phyloP scores from a whole-genome alignment of 306 rosid genomes.

The Canavalia gladiata region DNA sequence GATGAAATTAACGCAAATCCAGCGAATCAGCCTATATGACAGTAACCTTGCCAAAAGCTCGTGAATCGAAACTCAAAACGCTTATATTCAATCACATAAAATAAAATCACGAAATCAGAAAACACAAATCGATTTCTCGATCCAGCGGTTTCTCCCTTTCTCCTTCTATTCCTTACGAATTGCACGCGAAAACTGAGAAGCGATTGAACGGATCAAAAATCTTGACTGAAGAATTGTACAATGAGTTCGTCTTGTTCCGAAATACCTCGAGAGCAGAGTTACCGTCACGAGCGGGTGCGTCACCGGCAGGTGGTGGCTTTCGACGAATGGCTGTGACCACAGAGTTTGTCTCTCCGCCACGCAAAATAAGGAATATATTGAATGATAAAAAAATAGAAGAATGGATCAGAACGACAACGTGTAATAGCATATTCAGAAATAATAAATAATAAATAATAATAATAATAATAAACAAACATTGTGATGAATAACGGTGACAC shows the following conservation, averaged over 20 bases:
- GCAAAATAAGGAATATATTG: slow-evolving; percentile 31
- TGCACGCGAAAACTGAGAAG: background rate
- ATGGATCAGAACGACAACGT: slow-evolving; percentile 51
- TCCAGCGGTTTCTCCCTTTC: slow-evolving; percentile 10
- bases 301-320: slow-evolving; percentile 38
- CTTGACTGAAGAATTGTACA: background rate
- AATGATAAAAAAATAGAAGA: background rate
- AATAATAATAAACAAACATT: background rate
- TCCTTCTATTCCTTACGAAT: background rate
- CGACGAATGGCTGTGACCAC: slow-evolving; percentile 32
- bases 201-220: slow-evolving; percentile 3
- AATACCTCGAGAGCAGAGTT: background rate
- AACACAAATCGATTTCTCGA: slow-evolving; percentile 23
- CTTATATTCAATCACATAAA: background rate
- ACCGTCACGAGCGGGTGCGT: slow-evolving; percentile 42
- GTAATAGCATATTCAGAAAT: slow-evolving; percentile 10
- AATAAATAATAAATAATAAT: background rate
- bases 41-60: slow-evolving; percentile 36
- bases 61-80: slow-evolving; percentile 19
- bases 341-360: slow-evolving; percentile 23
- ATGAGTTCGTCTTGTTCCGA: background rate
- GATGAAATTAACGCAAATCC: background rate
- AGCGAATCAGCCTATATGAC: slow-evolving; percentile 33
- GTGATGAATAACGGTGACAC: background rate
- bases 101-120: slow-evolving; percentile 12